A percentile compares a stretch with the other conserved stretches of the same genome.
These are phyloP conservation scores for Microstroma glucosiphilum DNA, from an alignment of 1,284 basidiomycete genomes.

Conservation along the genomic window DNA sequence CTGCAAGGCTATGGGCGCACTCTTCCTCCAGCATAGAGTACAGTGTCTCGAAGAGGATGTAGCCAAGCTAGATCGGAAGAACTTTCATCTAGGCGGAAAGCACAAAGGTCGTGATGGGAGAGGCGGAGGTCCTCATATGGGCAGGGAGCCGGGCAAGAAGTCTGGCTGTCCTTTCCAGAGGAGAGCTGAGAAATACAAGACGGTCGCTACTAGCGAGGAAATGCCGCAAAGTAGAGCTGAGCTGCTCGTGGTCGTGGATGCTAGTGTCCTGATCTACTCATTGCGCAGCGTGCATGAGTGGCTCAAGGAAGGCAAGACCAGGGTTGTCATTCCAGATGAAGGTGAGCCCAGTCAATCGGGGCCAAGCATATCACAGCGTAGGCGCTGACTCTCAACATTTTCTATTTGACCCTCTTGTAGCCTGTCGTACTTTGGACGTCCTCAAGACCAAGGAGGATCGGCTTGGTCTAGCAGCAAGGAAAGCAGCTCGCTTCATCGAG, in stretches of 20 bases:
- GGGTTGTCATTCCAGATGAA: constrained; percentile 77
- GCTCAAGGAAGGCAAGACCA: constrained; percentile 63
- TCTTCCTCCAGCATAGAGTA: constrained; percentile 40
- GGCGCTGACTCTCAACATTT: constrained; percentile 7
- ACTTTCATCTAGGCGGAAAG: not conserved
- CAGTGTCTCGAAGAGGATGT: constrained; percentile 32
- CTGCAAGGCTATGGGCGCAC: constrained; percentile 40
- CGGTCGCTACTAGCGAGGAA: not conserved
- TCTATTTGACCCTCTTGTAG: constrained; percentile 53
- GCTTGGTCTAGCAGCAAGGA: constrained; percentile 71
- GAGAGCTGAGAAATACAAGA: not conserved
- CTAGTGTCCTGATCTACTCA: constrained; percentile 77
- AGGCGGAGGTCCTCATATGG: constrained; percentile 9
- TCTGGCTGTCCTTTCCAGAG: too few relatives aligned
- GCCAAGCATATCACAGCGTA: not conserved
- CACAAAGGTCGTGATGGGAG: not conserved
- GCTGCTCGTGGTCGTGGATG: constrained; percentile 65
- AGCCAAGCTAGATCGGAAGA: constrained; percentile 12
- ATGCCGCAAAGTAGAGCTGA: not conserved
- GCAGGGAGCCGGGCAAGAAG: too few relatives aligned
- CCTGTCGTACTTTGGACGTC: constrained; percentile 82
- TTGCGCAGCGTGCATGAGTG: constrained; percentile 73
- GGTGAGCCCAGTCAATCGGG: constrained; percentile 57
- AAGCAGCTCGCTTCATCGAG: constrained; percentile 72
- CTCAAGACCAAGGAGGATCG: constrained; percentile 79